Evolutionary conservation across 257 asterid species (phyloP).

Genomic region (Lavandula angustifolia): DNA sequence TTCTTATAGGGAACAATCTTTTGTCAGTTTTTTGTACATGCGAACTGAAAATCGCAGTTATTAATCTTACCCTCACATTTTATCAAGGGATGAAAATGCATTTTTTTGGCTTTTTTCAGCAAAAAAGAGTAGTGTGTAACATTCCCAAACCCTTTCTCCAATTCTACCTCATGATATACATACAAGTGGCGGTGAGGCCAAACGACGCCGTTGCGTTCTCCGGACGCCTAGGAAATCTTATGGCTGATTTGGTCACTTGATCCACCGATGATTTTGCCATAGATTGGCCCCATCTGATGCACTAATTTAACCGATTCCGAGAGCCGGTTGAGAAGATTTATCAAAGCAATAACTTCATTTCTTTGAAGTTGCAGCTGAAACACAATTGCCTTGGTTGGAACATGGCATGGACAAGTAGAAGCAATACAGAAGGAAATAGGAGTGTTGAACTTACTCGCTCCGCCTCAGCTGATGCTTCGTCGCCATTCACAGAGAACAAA

Average conservation of each 20-base stretch:
- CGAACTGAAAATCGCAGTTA: no score
- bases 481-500: conserved; percentile 45
- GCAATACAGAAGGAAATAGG: background rate
- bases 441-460: conserved; percentile 40
- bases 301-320: conserved; percentile 58
- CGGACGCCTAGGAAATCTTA: conserved; percentile 28
- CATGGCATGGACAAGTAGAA: background rate
- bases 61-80: no score
- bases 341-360: conserved; percentile 69
- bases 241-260: conserved; percentile 31
- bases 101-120: no score
- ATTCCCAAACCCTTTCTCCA: no score
- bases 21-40: no score
- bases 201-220: background rate
- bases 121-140: no score
- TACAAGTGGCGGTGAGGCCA: no score
- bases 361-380: conserved; percentile 61
- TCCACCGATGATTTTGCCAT: conserved; percentile 37
- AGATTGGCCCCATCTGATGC: conserved; percentile 47
- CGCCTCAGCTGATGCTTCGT: conserved; percentile 32
- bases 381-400: conserved; percentile 7
- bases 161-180: no score
- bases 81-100: no score
- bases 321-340: conserved; percentile 60
- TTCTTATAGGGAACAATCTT: no score